Evolutionary conservation across 768 basidiomycete genomes (phyloP).

Genomic region (Hygrocybe punicea): DNA sequence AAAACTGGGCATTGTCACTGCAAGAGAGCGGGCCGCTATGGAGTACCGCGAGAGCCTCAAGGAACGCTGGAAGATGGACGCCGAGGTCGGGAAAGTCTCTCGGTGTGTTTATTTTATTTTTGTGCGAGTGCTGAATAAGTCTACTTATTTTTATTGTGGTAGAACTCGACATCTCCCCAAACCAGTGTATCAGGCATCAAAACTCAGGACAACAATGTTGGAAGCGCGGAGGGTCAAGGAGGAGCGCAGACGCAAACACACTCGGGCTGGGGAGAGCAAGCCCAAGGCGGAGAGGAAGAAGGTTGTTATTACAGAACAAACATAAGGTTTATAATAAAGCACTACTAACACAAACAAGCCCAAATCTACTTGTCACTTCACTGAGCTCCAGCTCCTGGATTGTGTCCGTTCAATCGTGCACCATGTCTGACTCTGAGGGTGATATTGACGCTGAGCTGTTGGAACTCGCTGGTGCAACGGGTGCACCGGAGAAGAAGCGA

Average conservation of each 20-base stretch:
- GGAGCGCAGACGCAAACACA: constrained; percentile 86
- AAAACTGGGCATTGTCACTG: constrained; percentile 86
- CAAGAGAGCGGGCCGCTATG: constrained; percentile 84
- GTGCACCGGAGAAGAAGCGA: constrained; percentile 62
- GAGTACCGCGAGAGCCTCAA: constrained; percentile 89
- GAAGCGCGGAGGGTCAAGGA: constrained; percentile 89
- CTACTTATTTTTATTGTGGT: not conserved
- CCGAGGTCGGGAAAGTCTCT: constrained; percentile 74
- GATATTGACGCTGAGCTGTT: constrained; percentile 72
- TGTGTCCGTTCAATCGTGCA: not conserved
- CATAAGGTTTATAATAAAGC: constrained; percentile 28
- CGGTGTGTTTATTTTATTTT: constrained; percentile 48
- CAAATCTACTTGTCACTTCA: not conserved
- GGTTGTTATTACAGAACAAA: constrained; percentile 77
- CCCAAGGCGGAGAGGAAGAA: constrained; percentile 92
- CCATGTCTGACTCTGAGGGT: constrained; percentile 49
- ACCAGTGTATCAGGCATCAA: constrained; percentile 81
- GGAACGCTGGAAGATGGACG: constrained; percentile 84
- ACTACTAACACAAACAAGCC: not conserved
- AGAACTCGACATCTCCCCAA: constrained; percentile 85
- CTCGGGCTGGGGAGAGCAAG: constrained; percentile 78
- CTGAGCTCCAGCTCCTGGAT: not conserved
- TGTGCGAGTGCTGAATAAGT: not conserved
- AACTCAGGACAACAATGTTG: constrained; percentile 91
- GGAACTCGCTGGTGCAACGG: constrained; percentile 69